Conservation (phyloP, 1,284 basidiomycete genomes). For the Cryptococcus sp. region DNA sequence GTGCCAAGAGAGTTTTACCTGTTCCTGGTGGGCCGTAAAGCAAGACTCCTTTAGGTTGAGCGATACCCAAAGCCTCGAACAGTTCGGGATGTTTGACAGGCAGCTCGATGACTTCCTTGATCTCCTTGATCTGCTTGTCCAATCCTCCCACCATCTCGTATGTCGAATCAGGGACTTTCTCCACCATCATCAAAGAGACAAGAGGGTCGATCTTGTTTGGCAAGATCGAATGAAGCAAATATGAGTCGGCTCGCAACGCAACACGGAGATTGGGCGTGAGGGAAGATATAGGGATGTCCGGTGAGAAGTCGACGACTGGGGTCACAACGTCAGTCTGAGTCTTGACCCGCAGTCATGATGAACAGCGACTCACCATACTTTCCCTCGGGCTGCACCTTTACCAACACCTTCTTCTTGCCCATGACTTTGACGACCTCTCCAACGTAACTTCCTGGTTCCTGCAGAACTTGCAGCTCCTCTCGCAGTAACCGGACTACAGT, state of each 20-base stretch:
- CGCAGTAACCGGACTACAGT: conserved; percentile 71
- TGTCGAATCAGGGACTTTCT: conserved; percentile 98
- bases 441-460: conserved; percentile 96
- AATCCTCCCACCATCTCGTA: conserved; percentile 99
- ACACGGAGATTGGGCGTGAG: conserved; percentile 89
- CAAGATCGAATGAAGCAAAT: conserved; percentile 89
- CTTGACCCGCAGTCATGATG: not conserved
- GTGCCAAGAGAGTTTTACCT: conserved; percentile 90
- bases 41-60: conserved; percentile 95
- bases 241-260: conserved; percentile 92
- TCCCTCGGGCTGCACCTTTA: conserved; percentile 98
- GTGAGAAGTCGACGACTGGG: conserved; percentile 88
- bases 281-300: conserved; percentile 77
- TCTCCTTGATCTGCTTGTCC: conserved; percentile 98
- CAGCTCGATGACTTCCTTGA: conserved; percentile 98
- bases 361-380: conserved; percentile 76
- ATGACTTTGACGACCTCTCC: conserved; percentile 98
- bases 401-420: conserved; percentile 98
- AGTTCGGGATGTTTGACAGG: conserved; percentile 98
- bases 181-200: conserved; percentile 99
- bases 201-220: conserved; percentile 95
- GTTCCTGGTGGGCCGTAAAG: conserved; percentile 97
- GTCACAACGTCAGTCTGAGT: not conserved
- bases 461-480: conserved; percentile 91
- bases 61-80: conserved; percentile 94